These are phyloP conservation scores for Psidium guajava DNA, from an alignment of 345 rosid genomes.

Conservation along the genomic window DNA sequence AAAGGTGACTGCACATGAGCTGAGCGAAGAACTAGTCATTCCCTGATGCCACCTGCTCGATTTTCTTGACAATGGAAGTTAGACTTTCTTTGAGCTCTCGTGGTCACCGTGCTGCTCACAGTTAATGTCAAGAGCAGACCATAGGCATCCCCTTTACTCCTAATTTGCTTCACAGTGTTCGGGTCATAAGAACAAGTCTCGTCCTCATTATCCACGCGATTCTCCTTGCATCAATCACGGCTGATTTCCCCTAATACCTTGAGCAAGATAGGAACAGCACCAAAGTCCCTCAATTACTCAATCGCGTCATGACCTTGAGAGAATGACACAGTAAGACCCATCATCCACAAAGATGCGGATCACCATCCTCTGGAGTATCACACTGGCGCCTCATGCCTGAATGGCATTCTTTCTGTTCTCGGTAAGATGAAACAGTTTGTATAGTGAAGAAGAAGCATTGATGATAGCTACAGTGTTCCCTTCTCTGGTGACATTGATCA, in stretches of 20 bases:
- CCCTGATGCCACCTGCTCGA: not conserved
- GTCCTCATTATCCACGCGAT: conserved; percentile 24
- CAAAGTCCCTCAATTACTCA: conserved; percentile 22
- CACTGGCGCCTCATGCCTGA: conserved; percentile 22
- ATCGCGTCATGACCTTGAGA: conserved; percentile 19
- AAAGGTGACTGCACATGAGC: not conserved
- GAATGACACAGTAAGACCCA: conserved; percentile 29
- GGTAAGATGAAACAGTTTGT: conserved; percentile 10
- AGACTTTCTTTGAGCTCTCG: conserved; percentile 48
- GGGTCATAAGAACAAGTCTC: conserved; percentile 20
- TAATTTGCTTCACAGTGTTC: conserved; percentile 6
- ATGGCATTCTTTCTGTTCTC: conserved; percentile 30
- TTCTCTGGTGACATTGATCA: conserved; percentile 27
- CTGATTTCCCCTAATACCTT: conserved; percentile 22
- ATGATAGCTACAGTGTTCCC: conserved; percentile 26
- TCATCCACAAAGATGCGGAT: conserved; percentile 20
- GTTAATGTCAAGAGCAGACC: conserved; percentile 32
- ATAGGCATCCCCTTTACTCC: conserved; percentile 22
- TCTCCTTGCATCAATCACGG: conserved; percentile 22
- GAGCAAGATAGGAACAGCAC: conserved; percentile 32
- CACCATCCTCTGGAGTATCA: conserved; percentile 22
- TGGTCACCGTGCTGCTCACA: conserved; percentile 24
- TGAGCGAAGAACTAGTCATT: not conserved
- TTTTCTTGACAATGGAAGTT: conserved; percentile 22
- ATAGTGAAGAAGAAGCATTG: conserved; percentile 39